These are phyloP conservation scores for Helianthus annuus DNA, from an alignment of 129 eudicot genomes.

Conservation along the genomic window DNA sequence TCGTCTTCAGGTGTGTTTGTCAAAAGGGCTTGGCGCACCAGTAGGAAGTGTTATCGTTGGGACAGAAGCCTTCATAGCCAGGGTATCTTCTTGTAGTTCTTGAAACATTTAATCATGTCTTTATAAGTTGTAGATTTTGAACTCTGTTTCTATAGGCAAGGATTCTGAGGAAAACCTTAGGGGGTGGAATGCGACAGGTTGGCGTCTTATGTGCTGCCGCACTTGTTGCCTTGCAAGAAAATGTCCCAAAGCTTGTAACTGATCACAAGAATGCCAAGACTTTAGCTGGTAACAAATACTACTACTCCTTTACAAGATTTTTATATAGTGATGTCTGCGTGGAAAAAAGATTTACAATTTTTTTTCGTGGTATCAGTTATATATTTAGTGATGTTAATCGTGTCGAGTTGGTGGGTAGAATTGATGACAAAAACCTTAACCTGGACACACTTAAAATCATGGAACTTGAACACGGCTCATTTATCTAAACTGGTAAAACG, in stretches of 20 bases:
- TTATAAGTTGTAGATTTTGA: background rate
- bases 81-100: slow-evolving; percentile 42
- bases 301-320: too few species aligned
- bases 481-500: too few species aligned
- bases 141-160: slow-evolving; percentile 56
- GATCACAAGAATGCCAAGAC: slow-evolving; percentile 81
- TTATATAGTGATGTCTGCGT: too few species aligned
- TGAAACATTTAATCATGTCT: background rate
- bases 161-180: slow-evolving; percentile 84
- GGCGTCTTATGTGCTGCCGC: slow-evolving; percentile 98
- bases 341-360: too few species aligned
- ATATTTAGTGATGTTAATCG: too few species aligned
- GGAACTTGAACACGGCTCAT: too few species aligned
- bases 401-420: too few species aligned
- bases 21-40: slow-evolving; percentile 98
- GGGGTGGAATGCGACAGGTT: slow-evolving; percentile 97
- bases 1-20: slow-evolving; percentile 71
- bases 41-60: slow-evolving; percentile 91
- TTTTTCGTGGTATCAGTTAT: too few species aligned
- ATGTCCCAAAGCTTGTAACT: slow-evolving; percentile 41
- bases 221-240: slow-evolving; percentile 52
- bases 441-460: too few species aligned
- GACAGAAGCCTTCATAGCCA: slow-evolving; percentile 63
- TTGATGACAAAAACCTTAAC: too few species aligned
- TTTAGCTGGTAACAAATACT: slow-evolving; percentile 64